Percentiles rank a stretch among this genome's conserved stretches.
phyloP scores from a whole-genome alignment of 2,329 filamentous ascomycete species.

The Fusarium algeriense region DNA sequence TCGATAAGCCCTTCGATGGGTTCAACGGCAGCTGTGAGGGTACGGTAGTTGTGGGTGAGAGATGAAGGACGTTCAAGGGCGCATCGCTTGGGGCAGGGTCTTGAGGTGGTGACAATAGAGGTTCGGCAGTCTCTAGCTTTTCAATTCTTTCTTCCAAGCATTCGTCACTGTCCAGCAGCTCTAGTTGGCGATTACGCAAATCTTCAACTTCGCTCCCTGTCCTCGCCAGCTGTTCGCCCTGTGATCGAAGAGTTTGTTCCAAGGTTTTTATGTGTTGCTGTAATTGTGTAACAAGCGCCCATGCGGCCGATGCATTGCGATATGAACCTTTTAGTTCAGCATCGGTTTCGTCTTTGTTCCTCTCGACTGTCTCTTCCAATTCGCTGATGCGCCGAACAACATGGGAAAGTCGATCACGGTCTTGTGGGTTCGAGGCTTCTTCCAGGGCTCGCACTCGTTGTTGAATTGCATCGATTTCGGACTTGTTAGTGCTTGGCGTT shows the following conservation, averaged over 20 bases:
- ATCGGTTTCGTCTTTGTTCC: constrained; percentile 62
- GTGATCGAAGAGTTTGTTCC: constrained; percentile 54
- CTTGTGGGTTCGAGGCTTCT: constrained; percentile 51
- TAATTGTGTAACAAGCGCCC: constrained; percentile 63
- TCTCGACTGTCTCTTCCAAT: constrained; percentile 67
- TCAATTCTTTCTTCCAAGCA: constrained; percentile 68
- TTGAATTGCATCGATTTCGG: constrained; percentile 49
- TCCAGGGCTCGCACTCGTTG: constrained; percentile 48
- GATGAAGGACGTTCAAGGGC: constrained; percentile 17
- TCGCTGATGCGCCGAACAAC: constrained; percentile 61
- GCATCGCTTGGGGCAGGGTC: constrained; percentile 31
- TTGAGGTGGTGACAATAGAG: constrained; percentile 42
- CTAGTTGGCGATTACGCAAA: constrained; percentile 62
- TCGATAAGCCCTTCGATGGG: constrained; percentile 4
- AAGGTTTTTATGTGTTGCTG: constrained; percentile 53
- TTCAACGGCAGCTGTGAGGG: constrained; percentile 15
- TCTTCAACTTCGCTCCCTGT: constrained; percentile 59
- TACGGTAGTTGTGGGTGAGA: constrained; percentile 32
- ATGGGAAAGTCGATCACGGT: constrained; percentile 54
- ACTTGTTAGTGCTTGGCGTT: constrained; percentile 63
- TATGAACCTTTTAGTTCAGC: constrained; percentile 68
- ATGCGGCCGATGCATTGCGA: constrained; percentile 66
- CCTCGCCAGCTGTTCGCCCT: constrained; percentile 57
- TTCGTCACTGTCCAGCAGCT: constrained; percentile 63
- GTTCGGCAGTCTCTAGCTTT: constrained; percentile 53